phyloP scores from a whole-genome alignment of 2,329 filamentous ascomycete genomes.

The Stachybotrys chartarum region DNA sequence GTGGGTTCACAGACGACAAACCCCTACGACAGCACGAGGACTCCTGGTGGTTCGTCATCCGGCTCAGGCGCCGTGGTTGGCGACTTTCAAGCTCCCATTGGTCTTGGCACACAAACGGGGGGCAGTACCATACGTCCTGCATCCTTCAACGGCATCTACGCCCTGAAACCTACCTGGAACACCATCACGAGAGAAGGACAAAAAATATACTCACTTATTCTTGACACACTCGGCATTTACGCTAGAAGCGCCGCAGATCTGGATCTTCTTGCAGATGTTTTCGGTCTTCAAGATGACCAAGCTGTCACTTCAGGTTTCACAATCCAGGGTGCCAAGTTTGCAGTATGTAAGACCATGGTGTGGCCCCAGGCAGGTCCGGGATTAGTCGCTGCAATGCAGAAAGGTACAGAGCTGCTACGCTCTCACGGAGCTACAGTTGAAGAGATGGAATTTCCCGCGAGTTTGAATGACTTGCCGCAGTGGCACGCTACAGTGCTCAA shows the following conservation, averaged over 20 bases:
- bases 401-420: slow-evolving; percentile 29
- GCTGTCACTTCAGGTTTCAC: slow-evolving; percentile 23
- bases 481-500: not conserved
- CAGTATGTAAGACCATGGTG: slow-evolving; percentile 43
- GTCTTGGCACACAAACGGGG: slow-evolving; percentile 58
- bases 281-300: slow-evolving; percentile 46
- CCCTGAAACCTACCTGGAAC: slow-evolving; percentile 60
- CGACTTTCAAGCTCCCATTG: slow-evolving; percentile 55
- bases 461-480: not conserved
- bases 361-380: slow-evolving; percentile 41
- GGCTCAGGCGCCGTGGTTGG: slow-evolving; percentile 61
- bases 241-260: slow-evolving; percentile 52
- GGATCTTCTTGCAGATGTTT: slow-evolving; percentile 44
- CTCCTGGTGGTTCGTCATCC: slow-evolving; percentile 61
- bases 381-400: slow-evolving; percentile 32
- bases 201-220: slow-evolving; percentile 48
- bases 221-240: slow-evolving; percentile 58
- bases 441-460: slow-evolving; percentile 39
- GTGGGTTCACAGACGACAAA: slow-evolving; percentile 49
- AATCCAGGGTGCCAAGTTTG: slow-evolving; percentile 45
- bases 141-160: slow-evolving; percentile 59
- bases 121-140: slow-evolving; percentile 58
- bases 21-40: slow-evolving; percentile 57
- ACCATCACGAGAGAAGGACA: slow-evolving; percentile 54
- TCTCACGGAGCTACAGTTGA: slow-evolving; percentile 46